Base-by-base conservation (phyloP, 148 eudicot genomes). In the Simmondsia chinensis region DNA sequence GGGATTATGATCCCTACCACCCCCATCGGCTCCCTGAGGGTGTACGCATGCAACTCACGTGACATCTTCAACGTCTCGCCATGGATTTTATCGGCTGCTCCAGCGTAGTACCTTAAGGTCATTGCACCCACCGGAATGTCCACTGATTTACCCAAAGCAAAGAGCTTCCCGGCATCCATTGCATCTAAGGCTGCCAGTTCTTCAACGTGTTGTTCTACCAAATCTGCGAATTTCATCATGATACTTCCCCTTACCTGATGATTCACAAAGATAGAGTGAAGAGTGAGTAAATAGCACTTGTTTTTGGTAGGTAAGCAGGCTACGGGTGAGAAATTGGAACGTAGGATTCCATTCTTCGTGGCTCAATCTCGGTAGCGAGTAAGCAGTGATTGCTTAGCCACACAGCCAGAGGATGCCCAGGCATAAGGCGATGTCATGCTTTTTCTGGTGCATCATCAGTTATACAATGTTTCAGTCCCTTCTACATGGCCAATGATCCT, bases 51-150 rank as follows among this genome's bases (percentile, higher is more conserved):
- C 16, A 78, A 12, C 11, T 69, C 77, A 7, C 75, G 57, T 4
- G 80, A 64, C 87, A 89, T 68, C 49, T 87, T 87, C 19, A 87
- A 39, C 0, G 97, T 89, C 20, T 60, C 64, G 0, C 97, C 97
- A 19, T 79, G 97, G 38, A 89, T 81, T 52, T 89, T 89, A 54
- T 89, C 97, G 0, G 97, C 97, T 47, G 84, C 93, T 1, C 97
- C 97, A 4, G 87, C 89, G 33, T 56, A 77, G 72, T 83, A 87
- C 22, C 86, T 64, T 5, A 87, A 15, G 11, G 33, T 11, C 0
- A 38, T 60, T 14, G 73, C 71, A 9, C 48, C 86, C 0, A 5
- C 39, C 0, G 96, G 94, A 18, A 87, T 68, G 39, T 87, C 96
- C 4, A 33, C 4, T 15, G 21, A 3, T 47, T 74, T 83, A 14